Evolutionary conservation across 1,284 basidiomycete species (phyloP), one percentile per base, ranked within the genome.

Genomic region (Thelephora terrestris): DNA sequence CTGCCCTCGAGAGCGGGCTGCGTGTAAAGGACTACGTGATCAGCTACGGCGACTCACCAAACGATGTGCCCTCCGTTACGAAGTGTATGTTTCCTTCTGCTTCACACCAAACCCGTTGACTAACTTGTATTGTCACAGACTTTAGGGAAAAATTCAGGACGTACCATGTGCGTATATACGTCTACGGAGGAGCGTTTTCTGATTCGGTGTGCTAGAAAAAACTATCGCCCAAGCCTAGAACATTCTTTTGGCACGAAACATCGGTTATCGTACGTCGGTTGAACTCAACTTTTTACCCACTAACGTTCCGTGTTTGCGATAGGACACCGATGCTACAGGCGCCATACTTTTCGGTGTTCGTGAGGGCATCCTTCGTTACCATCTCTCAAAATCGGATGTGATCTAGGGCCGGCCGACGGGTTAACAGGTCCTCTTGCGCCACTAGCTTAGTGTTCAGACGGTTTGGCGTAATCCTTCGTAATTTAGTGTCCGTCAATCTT

Each of bases 1-100:
- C 72, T 51, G 82, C 81, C 57, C 68, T 83, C 45, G 75, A 74
- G 37, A 64, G 78, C 4, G 82, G 81, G 10, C 70, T 82, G 20
- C 60, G 62, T 17, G 79, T 87, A 9, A 68, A 67, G 49, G 71
- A 72, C 48, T 85, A 71, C 48, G 79, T 86, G 3, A 73, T 80
- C 0, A 78, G 74, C 23, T 87, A 78, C 52, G 76, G 73, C 2
- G 71, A 79, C 51, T 69, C 74, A 44, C 70, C 78, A 0, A 86
- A 87, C 56, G 79, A 85, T 45, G 54, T 63, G 18, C 48, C 48
- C 32, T 52, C 58, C 43, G 63, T 64, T 43, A 60, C 59, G n/a
- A 64, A 63, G 52, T 64, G 63, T 62, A 46, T 52, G 60, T 55
- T 32, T n/a, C 14, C 4, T 29, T 17, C 24, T 20, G 21, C 27